These are phyloP conservation scores for Cladophialophora psammophila DNA, from an alignment of 2,329 filamentous ascomycete species.

Conservation along the genomic window DNA sequence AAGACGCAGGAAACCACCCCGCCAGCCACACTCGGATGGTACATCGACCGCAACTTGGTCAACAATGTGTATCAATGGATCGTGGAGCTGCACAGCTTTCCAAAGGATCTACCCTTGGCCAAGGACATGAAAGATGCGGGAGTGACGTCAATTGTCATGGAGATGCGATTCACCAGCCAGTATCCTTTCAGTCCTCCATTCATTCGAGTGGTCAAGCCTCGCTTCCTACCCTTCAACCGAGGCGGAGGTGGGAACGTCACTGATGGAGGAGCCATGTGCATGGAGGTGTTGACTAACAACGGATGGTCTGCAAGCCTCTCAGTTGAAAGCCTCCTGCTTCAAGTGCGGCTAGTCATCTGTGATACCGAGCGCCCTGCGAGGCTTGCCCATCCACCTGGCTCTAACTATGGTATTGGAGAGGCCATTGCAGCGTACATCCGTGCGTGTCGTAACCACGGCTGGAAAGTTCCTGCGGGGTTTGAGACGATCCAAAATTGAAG, in stretches of 20 bases:
- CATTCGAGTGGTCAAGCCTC: constrained; percentile 80
- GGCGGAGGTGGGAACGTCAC: constrained; percentile 90
- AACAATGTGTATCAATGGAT: constrained; percentile 90
- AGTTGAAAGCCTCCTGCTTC: constrained; percentile 80
- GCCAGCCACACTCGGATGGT: constrained; percentile 78
- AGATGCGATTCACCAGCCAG: constrained; percentile 78
- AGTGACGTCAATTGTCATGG: constrained; percentile 75
- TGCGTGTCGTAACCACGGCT: constrained; percentile 73
- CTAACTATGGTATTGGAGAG: constrained; percentile 72
- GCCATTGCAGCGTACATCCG: constrained; percentile 76
- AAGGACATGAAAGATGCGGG: constrained; percentile 72
- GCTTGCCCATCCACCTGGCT: constrained; percentile 49
- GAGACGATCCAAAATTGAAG: constrained; percentile 32
- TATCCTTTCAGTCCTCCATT: constrained; percentile 85
- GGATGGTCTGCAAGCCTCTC: constrained; percentile 79
- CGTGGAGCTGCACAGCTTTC: constrained; percentile 85
- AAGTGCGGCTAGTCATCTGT: constrained; percentile 78
- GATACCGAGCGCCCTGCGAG: constrained; percentile 75
- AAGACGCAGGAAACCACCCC: constrained; percentile 68
- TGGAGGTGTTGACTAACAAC: constrained; percentile 82
- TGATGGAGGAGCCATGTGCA: constrained; percentile 80
- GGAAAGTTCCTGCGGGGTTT: constrained; percentile 73
- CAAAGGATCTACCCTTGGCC: constrained; percentile 70
- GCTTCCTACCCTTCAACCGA: constrained; percentile 72
- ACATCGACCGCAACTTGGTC: constrained; percentile 71